phyloP scores from a whole-genome alignment of 305 asterid species.

The Nicotiana rustica region DNA sequence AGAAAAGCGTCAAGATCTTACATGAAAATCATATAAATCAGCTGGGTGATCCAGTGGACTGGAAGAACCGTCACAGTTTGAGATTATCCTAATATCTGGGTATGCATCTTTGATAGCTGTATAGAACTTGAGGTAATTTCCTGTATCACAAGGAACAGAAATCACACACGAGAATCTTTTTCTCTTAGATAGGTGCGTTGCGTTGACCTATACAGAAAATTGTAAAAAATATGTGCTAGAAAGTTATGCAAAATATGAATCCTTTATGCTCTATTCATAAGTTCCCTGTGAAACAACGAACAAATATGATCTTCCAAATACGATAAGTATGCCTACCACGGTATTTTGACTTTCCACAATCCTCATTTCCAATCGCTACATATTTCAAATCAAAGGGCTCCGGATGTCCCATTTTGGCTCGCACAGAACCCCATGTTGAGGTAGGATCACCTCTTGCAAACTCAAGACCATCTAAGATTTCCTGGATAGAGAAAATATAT shows the following conservation, averaged over 20 bases:
- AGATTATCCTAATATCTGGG: slow-evolving; percentile 80
- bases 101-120: slow-evolving; percentile 68
- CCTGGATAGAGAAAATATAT: slow-evolving; percentile 51
- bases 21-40: slow-evolving; percentile 88
- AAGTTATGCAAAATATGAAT: not conserved
- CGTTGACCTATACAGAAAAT: not conserved
- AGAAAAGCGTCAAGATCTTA: slow-evolving; percentile 43
- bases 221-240: not conserved
- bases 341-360: slow-evolving; percentile 83
- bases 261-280: not conserved
- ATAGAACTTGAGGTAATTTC: slow-evolving; percentile 89
- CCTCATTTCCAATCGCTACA: slow-evolving; percentile 96
- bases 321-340: slow-evolving; percentile 54
- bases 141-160: slow-evolving; percentile 51
- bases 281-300: not conserved
- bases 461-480: slow-evolving; percentile 83
- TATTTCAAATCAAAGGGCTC: slow-evolving; percentile 90
- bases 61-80: slow-evolving; percentile 89
- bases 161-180: not conserved
- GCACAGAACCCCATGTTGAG: slow-evolving; percentile 90
- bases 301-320: slow-evolving; percentile 12
- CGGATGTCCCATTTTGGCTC: slow-evolving; percentile 92
- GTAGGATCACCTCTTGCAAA: slow-evolving; percentile 81
- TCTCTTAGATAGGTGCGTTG: not conserved
- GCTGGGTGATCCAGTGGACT: slow-evolving; percentile 86